Evolutionary conservation across 257 asterid species (phyloP).

Genomic region (Rauvolfia tetraphylla): DNA sequence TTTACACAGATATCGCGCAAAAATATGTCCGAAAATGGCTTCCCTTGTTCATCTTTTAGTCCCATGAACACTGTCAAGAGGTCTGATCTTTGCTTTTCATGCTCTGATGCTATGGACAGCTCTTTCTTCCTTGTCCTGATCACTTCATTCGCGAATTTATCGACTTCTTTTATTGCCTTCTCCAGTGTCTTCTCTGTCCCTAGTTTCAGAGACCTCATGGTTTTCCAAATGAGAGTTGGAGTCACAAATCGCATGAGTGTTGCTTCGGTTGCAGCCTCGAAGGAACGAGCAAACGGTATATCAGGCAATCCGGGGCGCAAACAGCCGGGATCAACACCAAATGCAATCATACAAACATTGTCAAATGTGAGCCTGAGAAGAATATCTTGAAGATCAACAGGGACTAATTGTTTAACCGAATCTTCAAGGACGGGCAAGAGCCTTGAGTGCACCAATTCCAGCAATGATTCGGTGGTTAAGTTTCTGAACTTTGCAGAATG

Average conservation of each 20-base stretch:
- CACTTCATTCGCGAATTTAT: slow-evolving; percentile 67
- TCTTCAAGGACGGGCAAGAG: slow-evolving; percentile 70
- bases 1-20: slow-evolving; percentile 87
- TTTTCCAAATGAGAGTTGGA: slow-evolving; percentile 75
- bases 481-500: slow-evolving; percentile 71
- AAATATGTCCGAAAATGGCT: slow-evolving; percentile 49
- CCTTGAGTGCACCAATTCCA: slow-evolving; percentile 72
- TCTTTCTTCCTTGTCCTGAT: slow-evolving; percentile 69
- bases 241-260: slow-evolving; percentile 59
- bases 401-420: slow-evolving; percentile 21
- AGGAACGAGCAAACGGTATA: slow-evolving; percentile 78
- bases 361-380: slow-evolving; percentile 80
- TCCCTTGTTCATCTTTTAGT: slow-evolving; percentile 52
- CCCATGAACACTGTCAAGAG: slow-evolving; percentile 80
- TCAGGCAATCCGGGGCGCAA: slow-evolving; percentile 65
- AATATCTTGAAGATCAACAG: slow-evolving; percentile 67
- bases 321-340: slow-evolving; percentile 94
- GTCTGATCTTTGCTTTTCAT: slow-evolving; percentile 44
- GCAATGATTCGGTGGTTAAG: slow-evolving; percentile 61
- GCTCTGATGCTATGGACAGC: slow-evolving; percentile 28
- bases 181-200: slow-evolving; percentile 62
- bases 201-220: slow-evolving; percentile 50
- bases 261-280: slow-evolving; percentile 89
- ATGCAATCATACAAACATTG: slow-evolving; percentile 91
- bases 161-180: slow-evolving; percentile 54